These are phyloP conservation scores for Fomitopsis palustris DNA, from an alignment of 1,284 basidiomycete species.

Conservation along the genomic window DNA sequence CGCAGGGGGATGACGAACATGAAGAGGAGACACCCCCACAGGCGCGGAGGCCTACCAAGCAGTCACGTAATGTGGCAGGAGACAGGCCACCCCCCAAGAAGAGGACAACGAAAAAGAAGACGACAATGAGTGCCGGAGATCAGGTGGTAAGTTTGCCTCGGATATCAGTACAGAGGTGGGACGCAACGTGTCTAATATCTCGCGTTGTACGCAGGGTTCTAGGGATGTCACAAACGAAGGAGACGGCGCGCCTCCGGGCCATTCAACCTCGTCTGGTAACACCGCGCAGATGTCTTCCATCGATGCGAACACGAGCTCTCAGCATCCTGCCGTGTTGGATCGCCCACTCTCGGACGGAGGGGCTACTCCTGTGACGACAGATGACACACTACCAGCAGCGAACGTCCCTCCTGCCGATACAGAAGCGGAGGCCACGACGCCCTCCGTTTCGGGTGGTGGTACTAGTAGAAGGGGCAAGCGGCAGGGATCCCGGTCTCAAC, in stretches of 20 bases:
- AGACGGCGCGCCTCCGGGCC: neutral
- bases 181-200: too few species aligned
- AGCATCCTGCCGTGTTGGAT: too few species aligned
- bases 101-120: neutral
- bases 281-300: neutral
- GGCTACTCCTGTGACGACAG: too few species aligned
- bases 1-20: neutral
- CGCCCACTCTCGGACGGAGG: too few species aligned
- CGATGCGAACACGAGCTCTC: neutral
- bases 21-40: neutral
- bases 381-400: too few species aligned
- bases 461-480: neutral
- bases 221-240: neutral
- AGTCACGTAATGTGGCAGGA: neutral
- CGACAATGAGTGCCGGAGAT: neutral
- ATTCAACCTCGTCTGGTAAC: neutral
- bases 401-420: neutral
- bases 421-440: neutral
- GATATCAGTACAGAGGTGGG: neutral
- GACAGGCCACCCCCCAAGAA: constrained; percentile 1
- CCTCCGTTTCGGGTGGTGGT: neutral
- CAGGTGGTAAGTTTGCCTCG: neutral
- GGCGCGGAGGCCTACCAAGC: constrained; percentile 1
- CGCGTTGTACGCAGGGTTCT: neutral
- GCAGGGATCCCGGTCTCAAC: neutral